Conservation (phyloP, 2,329 filamentous ascomycete species). For the Paecilomyces dactylethromorphus region DNA sequence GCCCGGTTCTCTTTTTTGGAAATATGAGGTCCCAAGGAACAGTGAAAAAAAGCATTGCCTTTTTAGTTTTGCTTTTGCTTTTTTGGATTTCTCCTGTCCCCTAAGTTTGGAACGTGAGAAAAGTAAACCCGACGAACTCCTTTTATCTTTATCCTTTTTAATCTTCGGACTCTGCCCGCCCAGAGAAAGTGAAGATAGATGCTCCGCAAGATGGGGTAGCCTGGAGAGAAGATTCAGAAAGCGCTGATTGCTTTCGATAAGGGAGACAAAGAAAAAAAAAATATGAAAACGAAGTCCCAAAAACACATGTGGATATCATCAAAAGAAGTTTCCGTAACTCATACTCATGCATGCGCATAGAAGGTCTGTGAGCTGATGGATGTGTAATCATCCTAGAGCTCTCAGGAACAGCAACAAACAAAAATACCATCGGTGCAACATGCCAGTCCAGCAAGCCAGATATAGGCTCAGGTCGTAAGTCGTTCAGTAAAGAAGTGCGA, state of each 20-base stretch:
- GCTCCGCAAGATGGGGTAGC: background rate
- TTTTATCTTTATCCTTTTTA: background rate
- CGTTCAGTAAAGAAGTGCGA: conserved; percentile 7
- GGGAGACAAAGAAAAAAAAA: background rate
- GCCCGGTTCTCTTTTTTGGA: background rate
- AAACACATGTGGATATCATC: background rate
- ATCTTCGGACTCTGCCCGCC: background rate
- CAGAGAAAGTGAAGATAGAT: background rate
- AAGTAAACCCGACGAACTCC: background rate
- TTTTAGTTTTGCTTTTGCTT: background rate
- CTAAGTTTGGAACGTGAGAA: background rate
- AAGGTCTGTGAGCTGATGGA: background rate
- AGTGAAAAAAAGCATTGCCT: background rate
- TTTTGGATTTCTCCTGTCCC: background rate
- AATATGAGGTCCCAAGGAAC: background rate
- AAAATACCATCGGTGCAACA: conserved; percentile 9
- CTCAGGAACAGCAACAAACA: conserved; percentile 11
- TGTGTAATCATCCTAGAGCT: background rate
- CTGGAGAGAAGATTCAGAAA: background rate
- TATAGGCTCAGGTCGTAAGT: conserved; percentile 11
- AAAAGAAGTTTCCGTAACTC: background rate
- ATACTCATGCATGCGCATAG: background rate
- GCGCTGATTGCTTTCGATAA: background rate
- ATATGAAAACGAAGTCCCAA: background rate
- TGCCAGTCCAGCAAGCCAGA: conserved; percentile 6